Conservation (phyloP, 208 protist genomes). For the Trypanosoma boissoni region DNA sequence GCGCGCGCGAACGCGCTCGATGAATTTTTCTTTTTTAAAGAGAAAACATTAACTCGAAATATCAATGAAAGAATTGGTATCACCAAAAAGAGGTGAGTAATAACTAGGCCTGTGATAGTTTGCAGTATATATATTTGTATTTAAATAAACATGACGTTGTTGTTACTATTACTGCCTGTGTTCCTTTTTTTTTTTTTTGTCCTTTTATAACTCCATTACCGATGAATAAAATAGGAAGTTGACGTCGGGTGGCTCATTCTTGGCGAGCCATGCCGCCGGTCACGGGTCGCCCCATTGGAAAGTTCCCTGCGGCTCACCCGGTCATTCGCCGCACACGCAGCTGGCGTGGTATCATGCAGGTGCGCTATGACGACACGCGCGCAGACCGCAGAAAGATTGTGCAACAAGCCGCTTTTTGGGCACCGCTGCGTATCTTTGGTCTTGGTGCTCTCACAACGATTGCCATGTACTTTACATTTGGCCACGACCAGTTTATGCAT, state of each 20-base stretch:
- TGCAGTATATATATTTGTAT: not conserved
- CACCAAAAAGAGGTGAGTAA: no score
- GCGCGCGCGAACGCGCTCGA: no score
- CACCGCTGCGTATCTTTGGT: constrained; percentile 75
- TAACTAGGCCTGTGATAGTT: no score
- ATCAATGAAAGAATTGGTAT: no score
- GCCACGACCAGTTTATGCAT: constrained; percentile 85
- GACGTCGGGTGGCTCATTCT: not conserved
- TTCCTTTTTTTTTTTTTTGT: no score
- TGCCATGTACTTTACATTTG: constrained; percentile 62
- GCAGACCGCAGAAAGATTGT: constrained; percentile 61
- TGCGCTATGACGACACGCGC: constrained; percentile 79
- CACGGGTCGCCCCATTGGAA: constrained; percentile 21
- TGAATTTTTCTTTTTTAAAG: no score
- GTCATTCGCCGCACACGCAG: constrained; percentile 83
- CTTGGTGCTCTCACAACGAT: constrained; percentile 40
- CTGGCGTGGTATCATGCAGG: constrained; percentile 90
- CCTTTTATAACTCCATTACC: no score
- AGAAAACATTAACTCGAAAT: no score
- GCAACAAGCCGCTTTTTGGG: constrained; percentile 66
- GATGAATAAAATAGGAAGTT: no score
- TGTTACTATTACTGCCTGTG: no score
- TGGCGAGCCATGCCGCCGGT: constrained; percentile 13
- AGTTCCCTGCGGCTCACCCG: constrained; percentile 29
- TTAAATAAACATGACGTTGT: not conserved